Base-by-base conservation (phyloP, 768 basidiomycete species). In the Hericium erinaceus region DNA sequence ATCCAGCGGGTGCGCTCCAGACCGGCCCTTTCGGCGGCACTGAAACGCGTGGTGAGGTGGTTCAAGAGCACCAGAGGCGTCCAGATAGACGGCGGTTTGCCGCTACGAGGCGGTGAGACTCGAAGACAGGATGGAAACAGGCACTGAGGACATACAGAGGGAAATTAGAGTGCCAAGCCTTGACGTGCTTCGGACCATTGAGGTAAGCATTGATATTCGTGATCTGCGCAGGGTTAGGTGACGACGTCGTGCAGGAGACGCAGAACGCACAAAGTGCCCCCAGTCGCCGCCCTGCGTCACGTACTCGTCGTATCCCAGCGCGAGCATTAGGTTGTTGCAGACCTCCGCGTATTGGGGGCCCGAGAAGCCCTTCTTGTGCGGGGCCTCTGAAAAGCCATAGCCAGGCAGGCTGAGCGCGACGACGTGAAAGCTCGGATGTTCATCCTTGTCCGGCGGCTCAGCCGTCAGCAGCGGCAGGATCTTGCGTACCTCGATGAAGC, bases 361-460 rank as follows among this genome's bases (percentile, higher is more conserved):
- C 9, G 61, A 64, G 59, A 85, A 85, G 0, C 82, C 82, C 58
- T 73, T 73, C 64, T 77, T 78, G 52, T 66, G 78, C 0, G 80
- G 77, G 0, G 76, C 80, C 46, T 81, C 75, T 0, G 84, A 84
- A 67, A 84, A 85, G 0, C 81, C 84, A 66, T 69, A 86, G 0
- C 81, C 82, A 9, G 83, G 85, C 15, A 85, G 62, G 61, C 83
- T 79, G 39, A 77, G 60, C 0, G 78, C 79, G 0, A 87, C 81
- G 20, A 87, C 80, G 60, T 85, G 81, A 65, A 87, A 86, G 53
- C 75, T 79, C 1, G 83, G 83, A 4, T 78, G 72, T 0, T 73
- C 68, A 2, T 70, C 56, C 1, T 74, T 72, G 0, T 69, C 66
- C 20, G 72, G 3, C 20, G 72, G 3, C 26, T 26, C 4, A 2